A percentile compares a stretch with the other conserved stretches of the same genome.
Conservation (phyloP, 495 filamentous ascomycete species). For the Daldinia childiae region DNA sequence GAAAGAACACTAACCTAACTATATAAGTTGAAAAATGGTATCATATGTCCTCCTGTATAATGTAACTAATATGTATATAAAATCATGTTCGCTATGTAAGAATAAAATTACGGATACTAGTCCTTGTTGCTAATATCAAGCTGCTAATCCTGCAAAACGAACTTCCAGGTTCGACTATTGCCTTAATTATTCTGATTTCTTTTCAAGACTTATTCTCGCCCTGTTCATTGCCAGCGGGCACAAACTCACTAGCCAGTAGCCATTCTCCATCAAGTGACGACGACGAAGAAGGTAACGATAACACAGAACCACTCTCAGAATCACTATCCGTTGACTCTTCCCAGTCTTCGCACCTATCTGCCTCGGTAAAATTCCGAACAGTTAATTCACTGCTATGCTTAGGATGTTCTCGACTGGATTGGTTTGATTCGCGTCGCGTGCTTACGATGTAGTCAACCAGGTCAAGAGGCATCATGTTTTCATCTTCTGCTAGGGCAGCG, state of each 20-base stretch:
- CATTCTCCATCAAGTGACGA: conserved; percentile 23
- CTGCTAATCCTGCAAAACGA: conserved; percentile 22
- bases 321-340: conserved; percentile 34
- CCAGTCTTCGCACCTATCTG: conserved; percentile 15
- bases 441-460: background rate
- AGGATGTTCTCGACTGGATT: conserved; percentile 2
- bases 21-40: background rate
- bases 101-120: background rate
- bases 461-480: conserved; percentile 18
- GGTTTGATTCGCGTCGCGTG: conserved; percentile 7
- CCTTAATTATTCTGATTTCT: conserved; percentile 8
- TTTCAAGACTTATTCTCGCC: background rate
- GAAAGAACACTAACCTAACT: background rate
- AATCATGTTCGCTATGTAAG: background rate
- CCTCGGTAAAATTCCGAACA: conserved; percentile 19
- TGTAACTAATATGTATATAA: background rate
- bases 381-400: conserved; percentile 19
- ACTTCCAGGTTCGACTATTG: conserved; percentile 3
- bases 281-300: conserved; percentile 16
- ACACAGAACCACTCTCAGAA: conserved; percentile 16
- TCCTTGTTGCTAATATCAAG: background rate
- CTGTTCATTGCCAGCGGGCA: background rate
- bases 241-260: conserved; percentile 16
- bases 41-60: background rate
- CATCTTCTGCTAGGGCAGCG: conserved; percentile 15